Evolutionary conservation across 1,139 yeast genomes (phyloP), one percentile per base, ranked within the genome.

Genomic region (Saccharomyces hybrid): DNA sequence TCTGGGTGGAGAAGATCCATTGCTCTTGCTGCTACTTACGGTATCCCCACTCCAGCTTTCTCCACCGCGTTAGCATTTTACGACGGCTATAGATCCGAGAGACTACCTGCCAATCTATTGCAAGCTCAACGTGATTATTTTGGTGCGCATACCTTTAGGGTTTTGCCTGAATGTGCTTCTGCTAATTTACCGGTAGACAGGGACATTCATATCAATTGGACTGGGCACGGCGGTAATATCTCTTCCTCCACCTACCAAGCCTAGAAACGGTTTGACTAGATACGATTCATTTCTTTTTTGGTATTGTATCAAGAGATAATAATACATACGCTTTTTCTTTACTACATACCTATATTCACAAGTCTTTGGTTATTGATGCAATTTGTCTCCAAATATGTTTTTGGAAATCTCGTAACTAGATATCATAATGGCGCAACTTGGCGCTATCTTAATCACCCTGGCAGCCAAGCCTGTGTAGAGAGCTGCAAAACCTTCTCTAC

Each of bases 121-220:
- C 99, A 93, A 80, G 98, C 98, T 69, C 99, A 93, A 83, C 89
- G 99, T 81, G 99, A 93, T 76, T 93, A 91, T 88, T 93, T 93
- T 70, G 99, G 99, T 77, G 99, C 99, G 64, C 99, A 93, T 83
- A 93, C 99, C 71, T 93, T 93, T 89, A 83, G 84, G 75, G 95
- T 93, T 63, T 80, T 89, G 72, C 96, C 96, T 67, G 95, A 95
- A 76, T 75, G 71, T 69, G 96, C 89, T 67, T 79, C 82, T 71
- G 88, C 78, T 56, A 76, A 76, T 71, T 81, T 87, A 75, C 91
- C 93, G 78, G 83, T 78, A 67, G 95, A 81, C 70, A 77, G 83
- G 66, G 84, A 86, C 80, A 85, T 91, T 75, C 99, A 93, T 79
- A 80, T 91, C 72, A 91, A 93, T 95, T 93, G 99, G 99, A 93